phyloP scores from a whole-genome alignment of 345 rosid species.

The Laguncularia racemosa region DNA sequence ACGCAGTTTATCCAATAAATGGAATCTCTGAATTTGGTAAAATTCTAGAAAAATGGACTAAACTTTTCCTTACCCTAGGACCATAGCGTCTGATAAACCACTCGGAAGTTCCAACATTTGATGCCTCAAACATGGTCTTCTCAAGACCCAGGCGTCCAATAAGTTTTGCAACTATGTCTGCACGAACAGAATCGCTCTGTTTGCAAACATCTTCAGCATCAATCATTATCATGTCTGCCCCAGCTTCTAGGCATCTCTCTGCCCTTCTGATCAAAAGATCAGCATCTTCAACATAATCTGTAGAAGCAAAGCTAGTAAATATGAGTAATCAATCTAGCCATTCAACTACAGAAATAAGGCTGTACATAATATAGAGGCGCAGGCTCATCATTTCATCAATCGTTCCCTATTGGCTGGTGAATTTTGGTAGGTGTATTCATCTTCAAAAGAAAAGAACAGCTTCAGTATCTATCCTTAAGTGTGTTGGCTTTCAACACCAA shows the following conservation, averaged over 20 bases:
- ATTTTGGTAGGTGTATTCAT: no score
- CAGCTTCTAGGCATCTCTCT: constrained; percentile 92
- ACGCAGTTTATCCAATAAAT: background rate
- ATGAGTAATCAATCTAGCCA: background rate
- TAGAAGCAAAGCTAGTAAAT: constrained; percentile 8
- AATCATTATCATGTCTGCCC: constrained; percentile 91
- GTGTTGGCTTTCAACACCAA: no score
- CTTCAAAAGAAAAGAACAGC: no score
- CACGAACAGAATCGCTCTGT: constrained; percentile 57
- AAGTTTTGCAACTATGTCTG: constrained; percentile 71
- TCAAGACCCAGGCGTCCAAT: constrained; percentile 81
- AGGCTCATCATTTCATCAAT: no score
- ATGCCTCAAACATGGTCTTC: constrained; percentile 94
- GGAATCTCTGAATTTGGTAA: background rate
- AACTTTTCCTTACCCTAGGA: constrained; percentile 45
- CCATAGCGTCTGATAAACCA: constrained; percentile 83
- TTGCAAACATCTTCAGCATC: constrained; percentile 85
- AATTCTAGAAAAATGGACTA: background rate
- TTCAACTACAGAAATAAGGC: background rate
- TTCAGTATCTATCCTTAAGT: no score
- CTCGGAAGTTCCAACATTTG: constrained; percentile 57
- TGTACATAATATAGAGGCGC: no score
- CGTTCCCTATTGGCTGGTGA: no score
- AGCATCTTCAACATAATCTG: constrained; percentile 78
- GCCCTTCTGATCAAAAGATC: constrained; percentile 83